Percentiles rank a stretch among this genome's conserved stretches.
phyloP scores from a whole-genome alignment of 2,329 filamentous ascomycete genomes.

The Hortaea sp. region DNA sequence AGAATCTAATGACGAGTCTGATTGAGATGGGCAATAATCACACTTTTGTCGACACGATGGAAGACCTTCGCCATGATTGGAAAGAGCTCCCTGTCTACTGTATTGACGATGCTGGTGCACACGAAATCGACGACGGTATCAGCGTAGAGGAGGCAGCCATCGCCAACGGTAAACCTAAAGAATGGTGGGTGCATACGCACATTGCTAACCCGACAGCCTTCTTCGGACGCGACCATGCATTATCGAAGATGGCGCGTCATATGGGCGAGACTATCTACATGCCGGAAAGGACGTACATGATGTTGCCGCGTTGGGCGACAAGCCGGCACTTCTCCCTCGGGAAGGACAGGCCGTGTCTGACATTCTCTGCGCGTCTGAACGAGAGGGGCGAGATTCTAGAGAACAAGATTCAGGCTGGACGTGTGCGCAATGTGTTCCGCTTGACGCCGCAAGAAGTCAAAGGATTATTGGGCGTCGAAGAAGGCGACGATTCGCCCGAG shows the following conservation, averaged over 20 bases:
- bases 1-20: slow-evolving; percentile 29
- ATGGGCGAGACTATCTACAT: slow-evolving; percentile 48
- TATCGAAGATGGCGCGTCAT: slow-evolving; percentile 53
- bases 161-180: slow-evolving; percentile 23
- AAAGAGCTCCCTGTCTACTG: slow-evolving; percentile 54
- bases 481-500: slow-evolving; percentile 1
- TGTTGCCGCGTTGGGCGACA: slow-evolving; percentile 44
- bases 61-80: slow-evolving; percentile 49
- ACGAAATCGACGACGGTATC: slow-evolving; percentile 70
- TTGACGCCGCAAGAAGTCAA: slow-evolving; percentile 37
- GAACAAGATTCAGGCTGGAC: slow-evolving; percentile 43
- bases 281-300: slow-evolving; percentile 46
- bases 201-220: slow-evolving; percentile 68
- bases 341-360: slow-evolving; percentile 45
- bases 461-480: slow-evolving; percentile 7
- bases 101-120: slow-evolving; percentile 57
- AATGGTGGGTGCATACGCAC: slow-evolving; percentile 69
- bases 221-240: slow-evolving; percentile 47
- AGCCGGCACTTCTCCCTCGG: slow-evolving; percentile 45
- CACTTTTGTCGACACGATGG: slow-evolving; percentile 45
- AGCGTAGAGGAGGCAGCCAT: slow-evolving; percentile 43
- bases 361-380: slow-evolving; percentile 50
- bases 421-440: slow-evolving; percentile 43
- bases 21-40: slow-evolving; percentile 18
- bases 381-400: slow-evolving; percentile 43